phyloP scores from a whole-genome alignment of 768 basidiomycete genomes.

The Mycena alexandri region DNA sequence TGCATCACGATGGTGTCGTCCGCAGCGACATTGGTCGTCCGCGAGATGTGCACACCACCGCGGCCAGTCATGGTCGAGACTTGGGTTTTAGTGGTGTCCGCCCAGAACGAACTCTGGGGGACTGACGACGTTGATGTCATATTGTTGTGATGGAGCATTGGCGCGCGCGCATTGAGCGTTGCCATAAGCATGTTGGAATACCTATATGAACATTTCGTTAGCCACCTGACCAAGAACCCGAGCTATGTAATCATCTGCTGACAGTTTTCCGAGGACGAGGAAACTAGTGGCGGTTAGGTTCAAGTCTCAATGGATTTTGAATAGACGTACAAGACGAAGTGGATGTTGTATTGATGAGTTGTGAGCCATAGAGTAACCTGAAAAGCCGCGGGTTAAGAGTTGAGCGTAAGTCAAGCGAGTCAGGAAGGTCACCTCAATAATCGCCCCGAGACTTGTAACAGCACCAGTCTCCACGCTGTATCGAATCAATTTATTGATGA shows the following conservation, averaged over 20 bases:
- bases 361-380: conserved; percentile 35
- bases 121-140: too few species aligned
- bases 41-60: too few species aligned
- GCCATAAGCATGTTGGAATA: conserved; percentile 34
- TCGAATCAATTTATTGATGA: conserved; percentile 43
- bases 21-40: too few species aligned
- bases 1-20: too few species aligned
- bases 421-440: conserved; percentile 16
- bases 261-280: conserved; percentile 34
- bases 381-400: too few species aligned
- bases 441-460: conserved; percentile 21
- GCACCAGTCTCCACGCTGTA: conserved; percentile 35
- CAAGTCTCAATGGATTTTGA: background rate
- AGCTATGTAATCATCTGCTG: background rate
- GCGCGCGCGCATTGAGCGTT: conserved; percentile 31
- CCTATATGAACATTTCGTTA: conserved; percentile 8
- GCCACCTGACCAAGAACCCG: too few species aligned
- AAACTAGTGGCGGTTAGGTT: conserved; percentile 26
- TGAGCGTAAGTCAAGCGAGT: too few species aligned
- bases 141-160: background rate
- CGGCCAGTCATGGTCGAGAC: too few species aligned
- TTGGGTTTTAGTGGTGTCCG: too few species aligned
- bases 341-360: conserved; percentile 30
- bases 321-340: conserved; percentile 35
- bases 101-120: too few species aligned